Conservation (phyloP, 495 filamentous ascomycete species). For the Penicillium paradoxum region DNA sequence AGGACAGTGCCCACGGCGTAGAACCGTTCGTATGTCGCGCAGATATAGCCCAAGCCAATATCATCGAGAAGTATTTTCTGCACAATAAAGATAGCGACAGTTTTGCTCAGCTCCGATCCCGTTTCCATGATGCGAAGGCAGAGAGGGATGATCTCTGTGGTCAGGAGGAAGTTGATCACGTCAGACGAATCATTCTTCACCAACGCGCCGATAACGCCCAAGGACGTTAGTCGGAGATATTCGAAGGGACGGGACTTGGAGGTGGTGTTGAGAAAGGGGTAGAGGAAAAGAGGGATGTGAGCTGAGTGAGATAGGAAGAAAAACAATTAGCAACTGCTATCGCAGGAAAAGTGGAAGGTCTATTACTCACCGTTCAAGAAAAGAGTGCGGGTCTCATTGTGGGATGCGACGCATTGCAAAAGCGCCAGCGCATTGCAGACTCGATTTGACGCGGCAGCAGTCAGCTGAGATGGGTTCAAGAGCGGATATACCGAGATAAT, state of each 20-base stretch:
- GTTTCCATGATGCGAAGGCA: slow-evolving; percentile 99
- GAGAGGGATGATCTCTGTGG: slow-evolving; percentile 97
- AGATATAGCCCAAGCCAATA: slow-evolving; percentile 96
- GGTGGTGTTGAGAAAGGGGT: slow-evolving; percentile 97
- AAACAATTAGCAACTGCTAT: slow-evolving; percentile 3
- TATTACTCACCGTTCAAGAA: slow-evolving; percentile 76
- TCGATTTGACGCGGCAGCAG: slow-evolving; percentile 90
- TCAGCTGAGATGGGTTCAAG: slow-evolving; percentile 93
- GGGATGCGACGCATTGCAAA: slow-evolving; percentile 94
- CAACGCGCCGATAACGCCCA: slow-evolving; percentile 96
- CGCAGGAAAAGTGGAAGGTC: background rate
- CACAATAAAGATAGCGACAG: slow-evolving; percentile 99
- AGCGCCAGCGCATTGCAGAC: slow-evolving; percentile 97
- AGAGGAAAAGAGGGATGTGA: slow-evolving; percentile 97
- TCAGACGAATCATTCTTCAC: slow-evolving; percentile 99
- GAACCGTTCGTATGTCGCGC: slow-evolving; percentile 98
- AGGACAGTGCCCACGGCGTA: slow-evolving; percentile 97
- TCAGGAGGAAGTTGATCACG: slow-evolving; percentile 98
- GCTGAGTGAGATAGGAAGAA: slow-evolving; percentile 46
- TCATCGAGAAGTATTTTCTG: slow-evolving; percentile 98
- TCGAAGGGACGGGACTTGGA: slow-evolving; percentile 98
- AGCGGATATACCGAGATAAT: slow-evolving; percentile 98
- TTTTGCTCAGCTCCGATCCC: slow-evolving; percentile 96
- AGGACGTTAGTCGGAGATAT: slow-evolving; percentile 92
- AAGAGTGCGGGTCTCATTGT: slow-evolving; percentile 89